Base-by-base conservation (phyloP, 495 filamentous ascomycete genomes). In the Neurospora sp. region DNA sequence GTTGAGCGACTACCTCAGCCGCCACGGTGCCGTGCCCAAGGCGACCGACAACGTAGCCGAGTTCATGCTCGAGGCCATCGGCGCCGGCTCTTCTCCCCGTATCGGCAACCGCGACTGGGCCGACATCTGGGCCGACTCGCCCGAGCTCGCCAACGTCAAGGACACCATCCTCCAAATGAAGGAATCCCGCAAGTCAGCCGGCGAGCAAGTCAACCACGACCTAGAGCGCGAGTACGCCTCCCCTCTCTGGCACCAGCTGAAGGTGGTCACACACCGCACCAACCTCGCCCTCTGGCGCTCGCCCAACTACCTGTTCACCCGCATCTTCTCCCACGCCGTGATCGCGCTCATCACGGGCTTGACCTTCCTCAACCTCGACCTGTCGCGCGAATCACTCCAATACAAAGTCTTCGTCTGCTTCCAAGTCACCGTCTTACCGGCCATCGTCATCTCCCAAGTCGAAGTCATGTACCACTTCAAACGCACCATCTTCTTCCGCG, bases 31-130 rank as follows among this genome's bases (percentile, higher is more conserved):
- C n/a, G 81, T 85, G 37, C 80, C 82, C 14, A 78, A 81, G 27
- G 81, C 85, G 5, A 86, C 88, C n/a, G 89, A 90, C 31, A 93
- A 95, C 78, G 90, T 92, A 4, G 93, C 93, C 2, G 93, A 96
- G 80, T 95, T 89, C 84, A 95, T 96, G 91, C 87, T 97, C 9
- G 94, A 97, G 75, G 91, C 91, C 1, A 91, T 97, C 38, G 93
- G 94, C 41, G 93, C 93, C 54, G 93, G 93, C 31, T 88, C 89
- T 74, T 83, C 88, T n/a, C 87, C 91, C 18, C 87, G 93, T 4
- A 87, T 93, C 54, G 92, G 92, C 31, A 87, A 91, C 78, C 84
- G 87, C 37, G 92, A 95, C 79, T 95, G 93, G 93, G 91, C 86
- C 20, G 92, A 95, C 71, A 88, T 95, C 54, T 96, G 91, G 91